These are phyloP conservation scores for Babesia gibsoni DNA, from an alignment of 169 alveolate genomes.

Conservation along the genomic window DNA sequence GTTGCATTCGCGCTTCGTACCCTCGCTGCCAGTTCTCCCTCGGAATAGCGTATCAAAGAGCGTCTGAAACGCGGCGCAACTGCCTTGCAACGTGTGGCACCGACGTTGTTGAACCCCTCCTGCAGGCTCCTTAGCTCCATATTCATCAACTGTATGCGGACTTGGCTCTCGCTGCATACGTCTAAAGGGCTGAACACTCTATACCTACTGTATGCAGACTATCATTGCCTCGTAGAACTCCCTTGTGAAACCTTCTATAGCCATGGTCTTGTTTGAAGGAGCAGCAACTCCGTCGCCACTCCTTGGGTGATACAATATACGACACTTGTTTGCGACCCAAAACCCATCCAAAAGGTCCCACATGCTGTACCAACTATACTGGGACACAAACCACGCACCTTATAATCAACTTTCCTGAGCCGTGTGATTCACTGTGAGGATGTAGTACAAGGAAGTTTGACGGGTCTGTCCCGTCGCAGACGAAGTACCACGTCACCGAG, in stretches of 20 bases:
- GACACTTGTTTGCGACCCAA: constrained; percentile 60
- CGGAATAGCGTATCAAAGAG: background rate
- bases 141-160: constrained; percentile 28
- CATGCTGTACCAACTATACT: background rate
- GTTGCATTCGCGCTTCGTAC: background rate
- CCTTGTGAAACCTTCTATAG: constrained; percentile 55
- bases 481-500: constrained; percentile 47
- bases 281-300: background rate
- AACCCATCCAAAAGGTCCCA: constrained; percentile 55
- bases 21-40: background rate
- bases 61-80: constrained; percentile 13
- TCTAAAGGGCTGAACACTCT: background rate
- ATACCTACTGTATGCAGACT: constrained; percentile 34
- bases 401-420: background rate
- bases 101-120: background rate
- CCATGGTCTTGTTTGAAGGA: constrained; percentile 19
- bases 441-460: constrained; percentile 40
- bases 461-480: constrained; percentile 67
- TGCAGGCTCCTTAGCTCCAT: constrained; percentile 16
- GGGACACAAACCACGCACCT: constrained; percentile 3
- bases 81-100: constrained; percentile 9
- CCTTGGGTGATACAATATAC: constrained; percentile 41
- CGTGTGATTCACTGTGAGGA: constrained; percentile 11
- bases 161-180: constrained; percentile 40
- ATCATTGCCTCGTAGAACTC: constrained; percentile 49